Evolutionary conservation across 768 basidiomycete genomes (phyloP).

Genomic region (Russula olivacea): DNA sequence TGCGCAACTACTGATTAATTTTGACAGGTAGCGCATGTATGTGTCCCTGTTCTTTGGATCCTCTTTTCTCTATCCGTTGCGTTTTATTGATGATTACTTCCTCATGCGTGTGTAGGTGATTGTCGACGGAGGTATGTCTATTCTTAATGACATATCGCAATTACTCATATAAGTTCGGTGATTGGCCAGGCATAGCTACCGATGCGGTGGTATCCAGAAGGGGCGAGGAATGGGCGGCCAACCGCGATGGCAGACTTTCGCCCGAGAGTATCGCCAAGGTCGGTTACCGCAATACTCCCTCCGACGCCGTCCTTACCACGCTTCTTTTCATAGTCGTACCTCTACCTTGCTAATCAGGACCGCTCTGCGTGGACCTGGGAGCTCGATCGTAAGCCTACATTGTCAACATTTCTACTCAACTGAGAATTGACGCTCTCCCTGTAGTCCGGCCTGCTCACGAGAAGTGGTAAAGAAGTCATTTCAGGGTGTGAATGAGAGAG

Average conservation of each 20-base stretch:
- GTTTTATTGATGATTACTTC: neutral
- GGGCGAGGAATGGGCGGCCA: constrained; percentile 36
- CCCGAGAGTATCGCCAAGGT: constrained; percentile 71
- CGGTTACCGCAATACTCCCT: neutral
- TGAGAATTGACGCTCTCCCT: neutral
- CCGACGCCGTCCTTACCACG: neutral
- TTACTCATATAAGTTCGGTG: neutral
- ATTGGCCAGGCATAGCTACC: constrained; percentile 29
- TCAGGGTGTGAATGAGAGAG: neutral
- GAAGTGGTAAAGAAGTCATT: constrained; percentile 38
- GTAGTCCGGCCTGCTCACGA: constrained; percentile 50
- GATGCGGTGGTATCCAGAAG: constrained; percentile 9
- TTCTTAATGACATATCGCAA: too few relatives aligned
- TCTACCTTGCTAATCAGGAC: constrained; percentile 62
- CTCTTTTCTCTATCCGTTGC: neutral
- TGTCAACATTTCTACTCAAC: neutral
- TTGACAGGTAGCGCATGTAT: constrained; percentile 9
- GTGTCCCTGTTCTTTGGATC: neutral
- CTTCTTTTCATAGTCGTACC: constrained; percentile 44
- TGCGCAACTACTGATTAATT: neutral
- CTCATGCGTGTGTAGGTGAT: constrained; percentile 40
- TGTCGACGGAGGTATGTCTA: constrained; percentile 55
- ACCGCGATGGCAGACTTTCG: constrained; percentile 45
- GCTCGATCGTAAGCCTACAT: constrained; percentile 53
- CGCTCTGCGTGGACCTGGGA: constrained; percentile 76